Conservation (phyloP, 2,329 filamentous ascomycete species). For the Talaromyces sp. region DNA sequence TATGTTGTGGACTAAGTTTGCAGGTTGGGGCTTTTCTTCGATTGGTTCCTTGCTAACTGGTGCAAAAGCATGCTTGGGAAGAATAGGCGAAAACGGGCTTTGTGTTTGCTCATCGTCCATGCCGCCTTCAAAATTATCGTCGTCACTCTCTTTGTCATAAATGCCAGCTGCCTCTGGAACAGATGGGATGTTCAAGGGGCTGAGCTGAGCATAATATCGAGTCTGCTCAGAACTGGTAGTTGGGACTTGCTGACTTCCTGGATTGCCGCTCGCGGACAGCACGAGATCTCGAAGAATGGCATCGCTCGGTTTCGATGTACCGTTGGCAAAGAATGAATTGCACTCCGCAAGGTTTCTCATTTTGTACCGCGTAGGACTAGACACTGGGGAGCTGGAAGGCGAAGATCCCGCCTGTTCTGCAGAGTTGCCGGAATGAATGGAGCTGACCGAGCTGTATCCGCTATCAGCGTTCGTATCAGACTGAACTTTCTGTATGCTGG, state of each 20-base stretch:
- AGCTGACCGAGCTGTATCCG: constrained; percentile 39
- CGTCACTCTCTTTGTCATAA: constrained; percentile 9
- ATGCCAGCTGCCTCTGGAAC: constrained; percentile 2
- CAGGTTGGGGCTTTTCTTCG: not conserved
- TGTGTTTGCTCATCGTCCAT: not conserved
- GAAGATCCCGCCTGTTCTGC: constrained; percentile 9
- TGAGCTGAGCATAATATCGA: constrained; percentile 18
- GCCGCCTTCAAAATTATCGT: constrained; percentile 3
- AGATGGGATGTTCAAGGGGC: constrained; percentile 7
- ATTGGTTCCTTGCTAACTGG: not conserved
- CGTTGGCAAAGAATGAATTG: not conserved
- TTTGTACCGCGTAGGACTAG: not conserved
- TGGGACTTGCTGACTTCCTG: not conserved
- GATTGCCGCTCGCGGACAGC: not conserved
- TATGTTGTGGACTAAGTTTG: not conserved
- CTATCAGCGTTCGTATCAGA: constrained; percentile 32
- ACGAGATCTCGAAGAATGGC: not conserved
- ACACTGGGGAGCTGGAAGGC: not conserved
- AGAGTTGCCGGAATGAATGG: constrained; percentile 26
- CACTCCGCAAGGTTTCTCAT: not conserved
- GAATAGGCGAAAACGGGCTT: constrained; percentile 4
- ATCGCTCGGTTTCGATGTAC: not conserved
- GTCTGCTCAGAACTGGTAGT: not conserved
- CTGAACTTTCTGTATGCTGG: not conserved
- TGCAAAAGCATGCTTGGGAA: not conserved